Base-by-base conservation (phyloP, 495 filamentous ascomycete species). In the Xylaria grammica region DNA sequence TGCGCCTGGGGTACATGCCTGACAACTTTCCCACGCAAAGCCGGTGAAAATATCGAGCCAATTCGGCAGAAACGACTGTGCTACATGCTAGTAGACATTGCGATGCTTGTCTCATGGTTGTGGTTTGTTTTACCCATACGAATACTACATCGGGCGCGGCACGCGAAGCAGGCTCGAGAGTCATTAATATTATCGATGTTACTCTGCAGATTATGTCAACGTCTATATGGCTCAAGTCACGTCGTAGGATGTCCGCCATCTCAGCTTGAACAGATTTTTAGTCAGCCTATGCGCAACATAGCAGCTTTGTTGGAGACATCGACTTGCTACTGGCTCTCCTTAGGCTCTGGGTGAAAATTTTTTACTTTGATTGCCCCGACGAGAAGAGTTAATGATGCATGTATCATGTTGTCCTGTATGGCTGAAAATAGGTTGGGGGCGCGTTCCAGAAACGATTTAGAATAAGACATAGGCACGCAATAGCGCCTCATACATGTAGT, bases 401-500 rank as follows among this genome's bases (percentile, higher is more conserved):
- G 42, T 10, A 7, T 29, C 26, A 2, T 15, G 42, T 34, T 59
- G 11, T 29, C 56, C 56, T 29, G 24, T 48, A 59, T 13, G 17
- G 10, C 56, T 24, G 27, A 48, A 59, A 59, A 59, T 59, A 59
- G 56, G 56, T 59, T 59, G 56, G 56, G 56, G 56, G 56, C 56
- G 42, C 10, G 42, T 59, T 59, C 56, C 56, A 59, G 42, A 59
- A 36, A 20, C 3, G 40, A 46, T 24, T 32, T 20, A 34, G 17
- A 57, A 44, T 57, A 38, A 30, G 54, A 57, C 38, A 48, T 48
- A 26, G 8, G 10, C 15, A 34, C 40, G 32, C 26, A 24, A 27
- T 45, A 44, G 20, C 26, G 22, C 24, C 20, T 24, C 29, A 40
- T 59, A 48, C 5, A 48, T 20, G 45, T 20, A 24, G 15, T 22